Percentiles rank a stretch among this genome's conserved stretches.
Conservation (phyloP, 169 alveolate genomes). For the Ichthyophthirius multifiliis region DNA sequence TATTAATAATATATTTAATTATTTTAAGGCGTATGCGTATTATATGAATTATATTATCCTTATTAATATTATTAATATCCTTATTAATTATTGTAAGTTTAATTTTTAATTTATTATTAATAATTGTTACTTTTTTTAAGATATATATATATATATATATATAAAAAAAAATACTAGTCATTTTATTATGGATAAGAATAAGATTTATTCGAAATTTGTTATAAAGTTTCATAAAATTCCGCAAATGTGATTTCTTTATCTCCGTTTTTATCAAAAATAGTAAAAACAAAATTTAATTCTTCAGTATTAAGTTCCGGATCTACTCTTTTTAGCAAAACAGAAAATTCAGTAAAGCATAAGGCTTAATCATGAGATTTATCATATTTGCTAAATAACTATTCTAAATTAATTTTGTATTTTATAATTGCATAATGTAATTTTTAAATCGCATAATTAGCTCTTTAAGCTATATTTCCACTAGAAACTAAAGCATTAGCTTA, state of each 20-base stretch:
- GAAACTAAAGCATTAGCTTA: background rate
- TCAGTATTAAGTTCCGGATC: conserved; percentile 28
- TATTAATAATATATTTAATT: too few species aligned
- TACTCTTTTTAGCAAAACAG: conserved; percentile 15
- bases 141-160: too few species aligned
- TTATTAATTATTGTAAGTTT: too few species aligned
- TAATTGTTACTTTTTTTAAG: too few species aligned
- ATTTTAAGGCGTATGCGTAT: too few species aligned
- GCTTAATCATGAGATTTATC: conserved; percentile 33
- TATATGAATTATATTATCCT: too few species aligned
- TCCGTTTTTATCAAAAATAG: conserved; percentile 30
- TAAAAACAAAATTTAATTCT: conserved; percentile 24
- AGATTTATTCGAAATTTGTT: background rate
- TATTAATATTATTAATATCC: too few species aligned
- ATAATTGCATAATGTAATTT: conserved; percentile 20
- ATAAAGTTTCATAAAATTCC: conserved; percentile 7
- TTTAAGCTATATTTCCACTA: conserved; percentile 11
- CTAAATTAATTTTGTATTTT: conserved; percentile 27
- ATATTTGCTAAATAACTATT: conserved; percentile 33
- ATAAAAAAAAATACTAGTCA: too few species aligned
- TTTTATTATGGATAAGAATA: too few species aligned
- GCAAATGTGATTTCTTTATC: conserved; percentile 21
- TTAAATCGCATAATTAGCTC: conserved; percentile 24
- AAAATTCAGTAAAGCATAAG: conserved; percentile 13
- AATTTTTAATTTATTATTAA: too few species aligned